Evolutionary conservation across 2,329 filamentous ascomycete species (phyloP).

Genomic region (Coniochaeta sp.): DNA sequence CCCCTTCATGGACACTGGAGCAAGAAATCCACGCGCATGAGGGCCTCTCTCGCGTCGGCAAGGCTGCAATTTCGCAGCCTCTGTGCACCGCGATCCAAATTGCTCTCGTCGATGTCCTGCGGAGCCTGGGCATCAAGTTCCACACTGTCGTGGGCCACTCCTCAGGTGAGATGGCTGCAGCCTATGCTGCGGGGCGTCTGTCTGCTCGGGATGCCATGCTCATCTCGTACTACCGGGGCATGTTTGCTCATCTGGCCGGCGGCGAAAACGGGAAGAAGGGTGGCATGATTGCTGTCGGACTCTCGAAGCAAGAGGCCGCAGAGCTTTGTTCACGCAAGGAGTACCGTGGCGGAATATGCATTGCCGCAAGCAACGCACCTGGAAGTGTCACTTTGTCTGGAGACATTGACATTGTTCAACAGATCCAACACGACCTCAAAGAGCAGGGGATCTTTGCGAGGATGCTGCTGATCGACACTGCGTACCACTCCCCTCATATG

Average conservation of each 20-base stretch:
- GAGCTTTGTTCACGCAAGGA: constrained; percentile 13
- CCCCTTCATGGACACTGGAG: constrained; percentile 23
- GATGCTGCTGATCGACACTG: constrained; percentile 32
- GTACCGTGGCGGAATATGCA: constrained; percentile 18
- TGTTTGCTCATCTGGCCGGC: constrained; percentile 18
- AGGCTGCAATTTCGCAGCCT: constrained; percentile 39
- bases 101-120: constrained; percentile 23
- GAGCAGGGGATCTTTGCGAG: constrained; percentile 22
- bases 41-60: constrained; percentile 20
- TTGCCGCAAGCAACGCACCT: constrained; percentile 24
- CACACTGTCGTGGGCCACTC: constrained; percentile 30
- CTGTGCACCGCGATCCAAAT: constrained; percentile 48
- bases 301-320: constrained; percentile 18
- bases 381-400: constrained; percentile 28
- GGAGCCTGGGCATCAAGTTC: constrained; percentile 17
- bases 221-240: constrained; percentile 32
- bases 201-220: constrained; percentile 28
- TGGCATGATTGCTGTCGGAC: constrained; percentile 27
- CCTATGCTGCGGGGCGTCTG: constrained; percentile 30
- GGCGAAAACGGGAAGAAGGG: constrained; percentile 13
- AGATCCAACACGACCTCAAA: constrained; percentile 13
- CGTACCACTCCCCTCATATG: constrained; percentile 45
- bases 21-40: constrained; percentile 23
- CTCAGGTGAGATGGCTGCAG: constrained; percentile 36
- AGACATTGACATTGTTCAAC: constrained; percentile 19